Conservation (phyloP, 176 grass and related monocot genomes). For the Oryza glumipatula region DNA sequence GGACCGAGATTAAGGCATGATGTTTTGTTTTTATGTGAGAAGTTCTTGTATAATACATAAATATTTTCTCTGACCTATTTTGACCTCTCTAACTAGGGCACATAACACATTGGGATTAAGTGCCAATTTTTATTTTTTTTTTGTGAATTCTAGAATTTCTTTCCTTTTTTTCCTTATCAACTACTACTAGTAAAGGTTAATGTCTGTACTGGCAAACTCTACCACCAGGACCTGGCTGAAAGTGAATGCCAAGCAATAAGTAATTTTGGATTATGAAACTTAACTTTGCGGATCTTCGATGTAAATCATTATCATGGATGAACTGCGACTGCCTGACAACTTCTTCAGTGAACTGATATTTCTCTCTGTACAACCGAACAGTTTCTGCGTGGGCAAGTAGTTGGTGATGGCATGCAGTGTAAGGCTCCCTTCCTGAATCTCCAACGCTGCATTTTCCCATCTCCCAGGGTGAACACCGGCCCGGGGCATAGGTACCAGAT, state of each 20-base stretch:
- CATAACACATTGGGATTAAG: no score
- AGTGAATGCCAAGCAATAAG: no score
- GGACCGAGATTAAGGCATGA: no score
- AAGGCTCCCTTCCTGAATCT: constrained; percentile 55
- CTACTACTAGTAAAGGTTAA: neutral
- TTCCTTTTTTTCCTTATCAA: no score
- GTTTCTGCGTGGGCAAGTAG: constrained; percentile 61
- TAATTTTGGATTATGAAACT: neutral
- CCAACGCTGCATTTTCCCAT: neutral
- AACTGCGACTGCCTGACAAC: neutral
- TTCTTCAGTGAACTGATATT: constrained; percentile 59
- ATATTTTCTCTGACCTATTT: no score
- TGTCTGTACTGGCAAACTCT: neutral
- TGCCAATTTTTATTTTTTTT: no score
- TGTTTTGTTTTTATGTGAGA: no score
- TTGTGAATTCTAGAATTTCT: no score
- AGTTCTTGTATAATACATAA: no score
- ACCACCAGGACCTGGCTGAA: no score
- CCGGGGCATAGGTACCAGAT: neutral
- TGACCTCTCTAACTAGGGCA: no score
- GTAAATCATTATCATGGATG: neutral
- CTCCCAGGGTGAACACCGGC: constrained; percentile 2
- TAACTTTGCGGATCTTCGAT: neutral
- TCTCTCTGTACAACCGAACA: constrained; percentile 50
- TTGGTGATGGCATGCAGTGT: constrained; percentile 57